Evolutionary conservation across 2,329 filamentous ascomycete species (phyloP).

Genomic region (Colletotrichum chlorophyti): DNA sequence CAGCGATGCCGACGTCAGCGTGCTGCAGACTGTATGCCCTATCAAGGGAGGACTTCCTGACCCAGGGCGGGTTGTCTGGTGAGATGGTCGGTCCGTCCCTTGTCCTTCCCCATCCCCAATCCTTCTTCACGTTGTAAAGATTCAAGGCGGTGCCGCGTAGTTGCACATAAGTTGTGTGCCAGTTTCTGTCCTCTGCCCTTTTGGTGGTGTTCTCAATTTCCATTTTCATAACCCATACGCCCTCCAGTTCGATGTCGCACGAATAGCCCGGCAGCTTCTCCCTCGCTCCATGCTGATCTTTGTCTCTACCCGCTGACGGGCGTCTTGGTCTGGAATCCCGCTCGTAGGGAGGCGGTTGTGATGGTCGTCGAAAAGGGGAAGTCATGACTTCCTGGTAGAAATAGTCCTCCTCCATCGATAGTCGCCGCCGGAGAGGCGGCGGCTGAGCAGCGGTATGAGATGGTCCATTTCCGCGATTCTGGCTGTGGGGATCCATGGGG

Average conservation of each 20-base stretch:
- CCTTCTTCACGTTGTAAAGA: slow-evolving; percentile 68
- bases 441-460: slow-evolving; percentile 38
- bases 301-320: slow-evolving; percentile 28
- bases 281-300: slow-evolving; percentile 13
- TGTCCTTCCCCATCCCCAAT: slow-evolving; percentile 56
- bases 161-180: slow-evolving; percentile 67
- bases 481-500: slow-evolving; percentile 36
- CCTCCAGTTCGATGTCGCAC: slow-evolving; percentile 61
- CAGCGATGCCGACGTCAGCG: slow-evolving; percentile 76
- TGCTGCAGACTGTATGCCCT: slow-evolving; percentile 76
- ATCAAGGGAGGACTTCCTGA: slow-evolving; percentile 62
- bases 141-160: slow-evolving; percentile 73
- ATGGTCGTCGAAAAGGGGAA: slow-evolving; percentile 47
- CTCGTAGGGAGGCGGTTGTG: slow-evolving; percentile 56
- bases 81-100: slow-evolving; percentile 54
- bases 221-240: slow-evolving; percentile 67
- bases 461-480: slow-evolving; percentile 31
- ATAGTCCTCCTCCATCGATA: slow-evolving; percentile 63
- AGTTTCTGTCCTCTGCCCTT: slow-evolving; percentile 66
- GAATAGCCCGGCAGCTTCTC: slow-evolving; percentile 64
- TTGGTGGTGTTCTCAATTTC: slow-evolving; percentile 72
- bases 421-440: slow-evolving; percentile 50
- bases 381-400: slow-evolving; percentile 61
- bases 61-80: slow-evolving; percentile 58
- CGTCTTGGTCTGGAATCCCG: slow-evolving; percentile 35